These are phyloP conservation scores for Pulveroboletus frians DNA, from an alignment of 768 basidiomycete genomes.

Conservation along the genomic window DNA sequence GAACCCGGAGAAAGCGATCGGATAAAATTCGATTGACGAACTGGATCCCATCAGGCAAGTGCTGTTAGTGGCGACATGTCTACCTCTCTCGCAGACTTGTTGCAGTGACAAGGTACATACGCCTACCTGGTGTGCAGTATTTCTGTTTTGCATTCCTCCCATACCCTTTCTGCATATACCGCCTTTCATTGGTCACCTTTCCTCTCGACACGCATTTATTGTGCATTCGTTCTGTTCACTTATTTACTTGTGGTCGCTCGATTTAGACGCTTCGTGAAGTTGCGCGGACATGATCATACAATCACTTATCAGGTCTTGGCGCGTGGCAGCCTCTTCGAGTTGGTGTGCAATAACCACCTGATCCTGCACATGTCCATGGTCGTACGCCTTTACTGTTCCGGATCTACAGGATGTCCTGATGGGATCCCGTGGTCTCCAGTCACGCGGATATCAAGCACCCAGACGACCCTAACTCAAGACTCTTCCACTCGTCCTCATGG, in stretches of 20 bases:
- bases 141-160: constrained; percentile 8
- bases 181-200: constrained; percentile 5
- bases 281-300: neutral
- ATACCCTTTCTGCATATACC: constrained; percentile 27
- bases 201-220: constrained; percentile 7
- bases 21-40: constrained; percentile 56
- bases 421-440: neutral
- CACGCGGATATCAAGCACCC: neutral
- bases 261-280: constrained; percentile 16
- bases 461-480: neutral
- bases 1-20: constrained; percentile 52
- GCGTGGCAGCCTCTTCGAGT: neutral
- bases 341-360: neutral
- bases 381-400: neutral
- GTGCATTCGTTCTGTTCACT: constrained; percentile 14
- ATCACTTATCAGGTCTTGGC: neutral
- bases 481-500: neutral
- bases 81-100: neutral
- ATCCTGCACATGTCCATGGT: neutral
- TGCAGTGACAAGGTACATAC: constrained; percentile 12
- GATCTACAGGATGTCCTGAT: neutral
- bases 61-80: constrained; percentile 45
- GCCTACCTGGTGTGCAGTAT: constrained; percentile 4
- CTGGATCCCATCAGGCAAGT: constrained; percentile 60
- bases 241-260: constrained; percentile 18